Conservation (phyloP, 805 yeast genomes). For the Pichia occidentalis region DNA sequence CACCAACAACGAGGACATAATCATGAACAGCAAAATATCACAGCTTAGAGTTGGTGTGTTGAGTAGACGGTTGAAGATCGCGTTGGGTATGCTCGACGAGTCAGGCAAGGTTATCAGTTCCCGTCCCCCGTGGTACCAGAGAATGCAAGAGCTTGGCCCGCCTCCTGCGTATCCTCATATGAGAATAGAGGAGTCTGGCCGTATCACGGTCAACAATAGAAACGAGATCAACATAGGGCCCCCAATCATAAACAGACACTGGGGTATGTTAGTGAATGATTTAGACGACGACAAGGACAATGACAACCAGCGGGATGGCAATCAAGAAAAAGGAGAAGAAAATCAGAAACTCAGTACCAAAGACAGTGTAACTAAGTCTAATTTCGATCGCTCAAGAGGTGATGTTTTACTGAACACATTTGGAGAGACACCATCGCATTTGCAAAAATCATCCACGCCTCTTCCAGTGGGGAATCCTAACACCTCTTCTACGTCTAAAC, state of each 20-base stretch:
- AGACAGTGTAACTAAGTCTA: slow-evolving; percentile 15
- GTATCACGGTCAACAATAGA: slow-evolving; percentile 28
- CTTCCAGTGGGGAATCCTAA: too few relatives aligned
- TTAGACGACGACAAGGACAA: slow-evolving; percentile 31
- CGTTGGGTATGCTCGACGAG: slow-evolving; percentile 55
- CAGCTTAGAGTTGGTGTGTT: slow-evolving; percentile 56
- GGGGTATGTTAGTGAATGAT: slow-evolving; percentile 29
- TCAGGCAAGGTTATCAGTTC: slow-evolving; percentile 17
- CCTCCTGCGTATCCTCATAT: slow-evolving; percentile 78
- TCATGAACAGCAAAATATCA: slow-evolving; percentile 32
- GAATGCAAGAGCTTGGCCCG: slow-evolving; percentile 64
- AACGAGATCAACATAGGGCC: slow-evolving; percentile 8
- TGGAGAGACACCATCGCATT: slow-evolving; percentile 15
- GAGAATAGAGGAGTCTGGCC: slow-evolving; percentile 35
- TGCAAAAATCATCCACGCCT: not conserved
- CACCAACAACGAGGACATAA: slow-evolving; percentile 31
- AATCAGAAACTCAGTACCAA: slow-evolving; percentile 24
- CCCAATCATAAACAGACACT: slow-evolving; percentile 23
- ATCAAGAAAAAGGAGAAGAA: slow-evolving; percentile 18
- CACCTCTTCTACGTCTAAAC: too few relatives aligned
- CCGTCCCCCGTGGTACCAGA: slow-evolving; percentile 75
- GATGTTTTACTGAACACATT: slow-evolving; percentile 26
- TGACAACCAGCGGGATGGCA: slow-evolving; percentile 29
- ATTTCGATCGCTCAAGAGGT: slow-evolving; percentile 26
- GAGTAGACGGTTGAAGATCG: slow-evolving; percentile 54